These are phyloP conservation scores for Candida sphagnicola DNA, from an alignment of 805 yeast species.

Conservation along the genomic window DNA sequence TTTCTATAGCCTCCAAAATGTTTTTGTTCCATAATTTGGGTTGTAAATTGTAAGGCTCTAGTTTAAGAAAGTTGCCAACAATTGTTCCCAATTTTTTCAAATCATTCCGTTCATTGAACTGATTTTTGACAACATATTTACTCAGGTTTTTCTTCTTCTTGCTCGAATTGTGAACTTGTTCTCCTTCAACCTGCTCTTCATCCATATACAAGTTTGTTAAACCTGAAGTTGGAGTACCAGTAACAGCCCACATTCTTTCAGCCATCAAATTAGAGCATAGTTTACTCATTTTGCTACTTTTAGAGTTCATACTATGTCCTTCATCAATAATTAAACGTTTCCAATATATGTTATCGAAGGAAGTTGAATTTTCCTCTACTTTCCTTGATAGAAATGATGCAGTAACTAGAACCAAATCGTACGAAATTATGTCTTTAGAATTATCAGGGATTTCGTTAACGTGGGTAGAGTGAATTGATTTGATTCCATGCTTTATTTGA, in stretches of 20 bases:
- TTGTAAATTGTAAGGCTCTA: constrained; percentile 54
- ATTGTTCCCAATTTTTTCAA: constrained; percentile 49
- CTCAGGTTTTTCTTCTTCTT: constrained; percentile 14
- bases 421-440: constrained; percentile 32
- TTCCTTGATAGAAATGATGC: constrained; percentile 43
- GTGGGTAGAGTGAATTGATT: constrained; percentile 13
- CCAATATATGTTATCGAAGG: constrained; percentile 51
- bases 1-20: constrained; percentile 48
- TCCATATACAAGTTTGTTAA: constrained; percentile 54
- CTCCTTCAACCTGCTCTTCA: constrained; percentile 19
- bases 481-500: constrained; percentile 22
- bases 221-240: constrained; percentile 76
- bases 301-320: constrained; percentile 62
- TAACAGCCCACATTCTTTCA: constrained; percentile 70
- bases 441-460: constrained; percentile 16
- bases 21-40: constrained; percentile 44
- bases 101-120: constrained; percentile 52
- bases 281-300: constrained; percentile 45
- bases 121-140: constrained; percentile 45
- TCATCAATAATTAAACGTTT: constrained; percentile 72
- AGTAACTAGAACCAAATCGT: constrained; percentile 53
- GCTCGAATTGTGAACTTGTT: constrained; percentile 7
- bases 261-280: constrained; percentile 46
- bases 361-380: constrained; percentile 24
- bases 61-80: constrained; percentile 48